phyloP scores from a whole-genome alignment of 306 rosid genomes.

The Fagus sylvatica region DNA sequence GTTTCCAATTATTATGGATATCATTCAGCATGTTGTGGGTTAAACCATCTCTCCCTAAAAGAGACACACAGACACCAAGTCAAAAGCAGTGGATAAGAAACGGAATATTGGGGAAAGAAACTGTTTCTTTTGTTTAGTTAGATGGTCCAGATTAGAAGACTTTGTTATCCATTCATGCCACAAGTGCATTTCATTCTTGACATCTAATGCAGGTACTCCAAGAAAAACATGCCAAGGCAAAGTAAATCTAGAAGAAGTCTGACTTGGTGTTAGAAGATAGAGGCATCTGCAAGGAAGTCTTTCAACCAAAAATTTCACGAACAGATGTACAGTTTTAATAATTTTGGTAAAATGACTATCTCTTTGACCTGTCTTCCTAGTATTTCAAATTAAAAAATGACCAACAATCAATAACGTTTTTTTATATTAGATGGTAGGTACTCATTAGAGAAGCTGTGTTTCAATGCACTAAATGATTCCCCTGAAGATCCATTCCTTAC shows the following conservation, averaged over 20 bases:
- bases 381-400: background rate
- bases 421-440: background rate
- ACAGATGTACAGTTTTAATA: background rate
- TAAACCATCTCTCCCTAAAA: constrained; percentile 89
- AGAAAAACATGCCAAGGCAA: background rate
- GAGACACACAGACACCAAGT: constrained; percentile 6
- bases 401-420: background rate
- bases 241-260: background rate
- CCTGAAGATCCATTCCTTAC: background rate
- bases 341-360: background rate
- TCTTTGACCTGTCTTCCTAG: background rate
- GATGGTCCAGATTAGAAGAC: background rate
- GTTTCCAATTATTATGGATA: constrained; percentile 83
- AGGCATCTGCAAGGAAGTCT: background rate
- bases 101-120: background rate
- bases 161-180: background rate
- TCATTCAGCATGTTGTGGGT: constrained; percentile 92
- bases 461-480: background rate
- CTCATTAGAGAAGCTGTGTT: background rate
- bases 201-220: too few relatives aligned
- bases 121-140: constrained; percentile 12
- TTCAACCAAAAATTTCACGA: too few relatives aligned
- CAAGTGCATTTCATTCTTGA: background rate
- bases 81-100: constrained; percentile 10
- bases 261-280: background rate